A percentile compares a stretch with the other conserved stretches of the same genome.
These are phyloP conservation scores for Didymella arachidicola DNA, from an alignment of 2,329 filamentous ascomycete genomes.

Conservation along the genomic window DNA sequence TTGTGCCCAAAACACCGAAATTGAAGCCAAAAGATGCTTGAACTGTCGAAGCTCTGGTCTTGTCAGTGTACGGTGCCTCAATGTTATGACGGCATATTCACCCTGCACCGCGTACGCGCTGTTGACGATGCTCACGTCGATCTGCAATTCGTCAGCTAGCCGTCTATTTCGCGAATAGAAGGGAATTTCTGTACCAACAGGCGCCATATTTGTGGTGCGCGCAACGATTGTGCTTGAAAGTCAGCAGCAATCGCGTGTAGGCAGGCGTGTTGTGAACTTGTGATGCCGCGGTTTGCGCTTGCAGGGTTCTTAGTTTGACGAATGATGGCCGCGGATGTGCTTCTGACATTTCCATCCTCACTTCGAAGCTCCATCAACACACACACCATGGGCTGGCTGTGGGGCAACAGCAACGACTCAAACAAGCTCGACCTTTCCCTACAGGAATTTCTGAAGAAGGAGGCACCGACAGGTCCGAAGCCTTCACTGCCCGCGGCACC, in stretches of 20 bases:
- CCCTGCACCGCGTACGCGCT: slow-evolving; percentile 66
- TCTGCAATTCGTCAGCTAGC: slow-evolving; percentile 44
- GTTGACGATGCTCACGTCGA: slow-evolving; percentile 63
- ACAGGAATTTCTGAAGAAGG: slow-evolving; percentile 82
- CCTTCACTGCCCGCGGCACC: slow-evolving; percentile 39
- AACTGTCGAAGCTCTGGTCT: slow-evolving; percentile 56
- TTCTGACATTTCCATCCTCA: slow-evolving; percentile 3
- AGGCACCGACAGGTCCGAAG: slow-evolving; percentile 75
- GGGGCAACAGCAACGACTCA: slow-evolving; percentile 56
- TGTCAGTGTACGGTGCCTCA: slow-evolving; percentile 30
- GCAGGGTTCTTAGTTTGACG: slow-evolving; percentile 9
- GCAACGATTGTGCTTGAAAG: slow-evolving; percentile 25
- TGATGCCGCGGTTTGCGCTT: slow-evolving; percentile 29
- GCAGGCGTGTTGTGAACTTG: slow-evolving; percentile 32
- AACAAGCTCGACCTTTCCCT: slow-evolving; percentile 83
- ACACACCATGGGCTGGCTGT: slow-evolving; percentile 68
- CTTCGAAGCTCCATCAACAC: not conserved
- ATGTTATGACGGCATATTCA: slow-evolving; percentile 48
- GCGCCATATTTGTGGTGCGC: slow-evolving; percentile 42
- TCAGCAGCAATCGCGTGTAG: slow-evolving; percentile 27
- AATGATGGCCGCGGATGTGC: slow-evolving; percentile 22
- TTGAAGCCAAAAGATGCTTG: slow-evolving; percentile 60
- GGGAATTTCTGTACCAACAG: slow-evolving; percentile 34
- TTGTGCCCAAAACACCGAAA: slow-evolving; percentile 37
- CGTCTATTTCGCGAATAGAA: not conserved